Base-by-base conservation (phyloP, 2,329 filamentous ascomycete genomes). In the Byssochlamys sp. region DNA sequence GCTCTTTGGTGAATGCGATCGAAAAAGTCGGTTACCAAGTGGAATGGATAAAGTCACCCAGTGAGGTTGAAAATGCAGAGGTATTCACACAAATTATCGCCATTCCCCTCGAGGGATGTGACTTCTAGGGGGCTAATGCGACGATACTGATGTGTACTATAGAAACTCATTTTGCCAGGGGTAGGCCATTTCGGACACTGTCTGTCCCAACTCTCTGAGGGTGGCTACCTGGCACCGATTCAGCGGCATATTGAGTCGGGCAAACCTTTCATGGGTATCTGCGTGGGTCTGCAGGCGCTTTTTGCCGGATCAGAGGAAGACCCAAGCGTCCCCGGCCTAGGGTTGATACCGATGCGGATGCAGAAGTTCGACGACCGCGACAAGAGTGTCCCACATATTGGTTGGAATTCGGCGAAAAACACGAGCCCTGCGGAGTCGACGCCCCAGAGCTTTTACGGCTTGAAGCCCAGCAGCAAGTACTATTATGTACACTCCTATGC, bases 401-500 rank as follows among this genome's bases (percentile, higher is more conserved):
- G 94, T 57, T 99, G 94, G 94, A 99, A 99, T 75, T 91, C 86
- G 65, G 94, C 95, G 51, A 86, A 86, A 66, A 74, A 61, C 66
- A 73, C 60, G 63, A 76, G 66, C 59, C 77, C 72, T 59, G 71
- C 56, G 60, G 74, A 69, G 58, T 71, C 70, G 9, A 69, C 64
- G 60, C 69, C 75, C 19, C 75, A 82, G 61, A 82, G 79, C 64
- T 82, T 97, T 58, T 96, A 92, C 72, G 91, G 88, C 58, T 76
- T 99, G 56, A 79, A 83, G 28, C 86, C 89, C 0, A 81, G 81
- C 55, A 95, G 89, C 69, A 99, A 97, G 74, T 99, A 99, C 79
- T 99, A 99, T 77, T 99, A 99, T 70, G 92, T 99, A 57, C 94
- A 99, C 79, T 91, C 90, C 1, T 99, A 94, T 75, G 91, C 91